Percentiles rank a stretch among this genome's conserved stretches.
phyloP scores from a whole-genome alignment of 352 stramenopile species.

The Globisporangium middletonii region DNA sequence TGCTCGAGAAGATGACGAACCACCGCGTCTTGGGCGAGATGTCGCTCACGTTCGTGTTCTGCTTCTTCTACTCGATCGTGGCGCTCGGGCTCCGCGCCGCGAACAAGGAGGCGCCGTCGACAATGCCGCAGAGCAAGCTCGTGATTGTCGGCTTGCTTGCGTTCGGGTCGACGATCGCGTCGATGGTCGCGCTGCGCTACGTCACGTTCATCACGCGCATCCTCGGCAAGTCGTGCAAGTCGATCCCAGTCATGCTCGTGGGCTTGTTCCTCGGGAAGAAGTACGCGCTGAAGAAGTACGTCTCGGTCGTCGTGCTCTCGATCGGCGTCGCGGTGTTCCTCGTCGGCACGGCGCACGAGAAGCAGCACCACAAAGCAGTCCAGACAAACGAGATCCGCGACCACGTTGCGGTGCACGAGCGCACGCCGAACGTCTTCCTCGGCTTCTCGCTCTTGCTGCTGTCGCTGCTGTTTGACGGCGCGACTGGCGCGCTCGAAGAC shows the following conservation, averaged over 20 bases:
- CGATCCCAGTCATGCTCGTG: constrained; percentile 81
- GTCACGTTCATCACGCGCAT: constrained; percentile 85
- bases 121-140: constrained; percentile 65
- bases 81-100: constrained; percentile 50
- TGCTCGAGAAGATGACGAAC: constrained; percentile 83
- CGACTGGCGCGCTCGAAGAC: constrained; percentile 74
- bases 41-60: constrained; percentile 83
- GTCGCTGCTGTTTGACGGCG: constrained; percentile 75
- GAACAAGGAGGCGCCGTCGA: constrained; percentile 64
- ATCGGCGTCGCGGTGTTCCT: constrained; percentile 75
- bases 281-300: constrained; percentile 78
- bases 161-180: constrained; percentile 78
- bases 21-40: constrained; percentile 74
- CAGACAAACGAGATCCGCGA: constrained; percentile 42
- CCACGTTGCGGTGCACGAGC: constrained; percentile 33
- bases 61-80: constrained; percentile 64
- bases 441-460: constrained; percentile 61
- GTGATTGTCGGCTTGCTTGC: constrained; percentile 56
- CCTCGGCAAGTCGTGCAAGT: constrained; percentile 86
- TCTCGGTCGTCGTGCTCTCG: constrained; percentile 70
- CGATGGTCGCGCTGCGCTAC: constrained; percentile 79
- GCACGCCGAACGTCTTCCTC: constrained; percentile 58
- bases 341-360: constrained; percentile 64
- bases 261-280: constrained; percentile 69
- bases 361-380: constrained; percentile 41